A percentile compares a stretch with the other conserved stretches of the same genome.
Evolutionary conservation across 179 eudicot genomes (phyloP).

Genomic region (Spinacia oleracea): DNA sequence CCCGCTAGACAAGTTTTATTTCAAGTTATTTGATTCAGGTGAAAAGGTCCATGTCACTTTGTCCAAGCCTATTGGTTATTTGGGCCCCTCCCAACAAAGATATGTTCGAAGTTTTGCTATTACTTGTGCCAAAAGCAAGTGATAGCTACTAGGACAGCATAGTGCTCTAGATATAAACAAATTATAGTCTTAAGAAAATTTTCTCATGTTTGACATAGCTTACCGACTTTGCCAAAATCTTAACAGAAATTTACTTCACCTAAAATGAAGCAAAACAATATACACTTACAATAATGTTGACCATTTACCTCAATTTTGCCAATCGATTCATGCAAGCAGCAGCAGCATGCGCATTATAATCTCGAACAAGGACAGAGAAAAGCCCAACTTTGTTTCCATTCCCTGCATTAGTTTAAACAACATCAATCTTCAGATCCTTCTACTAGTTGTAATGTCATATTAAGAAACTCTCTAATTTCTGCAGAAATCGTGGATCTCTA

Average conservation of each 20-base stretch:
- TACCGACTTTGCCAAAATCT: neutral
- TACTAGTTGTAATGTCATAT: neutral
- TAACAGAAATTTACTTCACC: neutral
- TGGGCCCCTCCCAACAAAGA: neutral
- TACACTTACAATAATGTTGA: conserved; percentile 9
- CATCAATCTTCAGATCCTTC: neutral
- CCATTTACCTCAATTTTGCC: conserved; percentile 83
- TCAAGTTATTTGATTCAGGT: neutral
- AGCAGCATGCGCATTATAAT: conserved; percentile 89
- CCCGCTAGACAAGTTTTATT: neutral
- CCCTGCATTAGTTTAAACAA: conserved; percentile 44
- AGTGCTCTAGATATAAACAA: neutral
- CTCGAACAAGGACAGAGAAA: conserved; percentile 92
- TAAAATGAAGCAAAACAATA: neutral
- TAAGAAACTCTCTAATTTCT: neutral
- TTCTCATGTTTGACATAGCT: neutral
- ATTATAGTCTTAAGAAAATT: neutral
- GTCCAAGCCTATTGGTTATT: neutral
- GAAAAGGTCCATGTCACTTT: neutral
- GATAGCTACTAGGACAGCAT: neutral
- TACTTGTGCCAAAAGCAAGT: neutral
- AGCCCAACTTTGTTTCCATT: conserved; percentile 96
- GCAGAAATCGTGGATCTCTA: neutral
- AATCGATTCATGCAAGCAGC: conserved; percentile 95
- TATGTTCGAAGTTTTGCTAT: neutral